phyloP scores from a whole-genome alignment of 345 rosid species.

The Turritis glabra region DNA sequence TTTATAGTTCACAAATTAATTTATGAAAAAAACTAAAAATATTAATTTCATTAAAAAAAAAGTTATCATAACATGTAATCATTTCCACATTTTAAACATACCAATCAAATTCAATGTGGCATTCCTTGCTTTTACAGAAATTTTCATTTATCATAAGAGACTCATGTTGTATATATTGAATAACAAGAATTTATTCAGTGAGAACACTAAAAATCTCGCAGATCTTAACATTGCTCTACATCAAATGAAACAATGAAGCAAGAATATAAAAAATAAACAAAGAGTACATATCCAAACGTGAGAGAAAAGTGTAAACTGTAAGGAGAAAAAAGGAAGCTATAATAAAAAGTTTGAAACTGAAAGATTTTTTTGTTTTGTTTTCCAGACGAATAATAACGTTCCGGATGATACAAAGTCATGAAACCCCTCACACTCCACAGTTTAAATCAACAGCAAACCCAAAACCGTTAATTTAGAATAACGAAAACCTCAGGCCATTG shows the following conservation, averaged over 20 bases:
- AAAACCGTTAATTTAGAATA: conserved; percentile 53
- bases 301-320: conserved; percentile 6
- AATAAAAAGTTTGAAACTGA: conserved; percentile 4
- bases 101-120: no score
- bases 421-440: conserved; percentile 19
- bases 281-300: conserved; percentile 15
- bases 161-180: neutral
- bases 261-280: neutral
- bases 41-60: no score
- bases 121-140: no score
- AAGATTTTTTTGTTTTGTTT: neutral
- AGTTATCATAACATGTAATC: no score
- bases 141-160: no score
- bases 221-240: conserved; percentile 18
- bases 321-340: neutral
- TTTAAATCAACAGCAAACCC: conserved; percentile 26
- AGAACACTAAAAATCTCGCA: neutral
- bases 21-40: neutral
- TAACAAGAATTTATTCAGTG: neutral
- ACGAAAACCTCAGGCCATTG: conserved; percentile 65
- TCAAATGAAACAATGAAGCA: conserved; percentile 22
- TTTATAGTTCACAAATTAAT: neutral
- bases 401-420: conserved; percentile 20
- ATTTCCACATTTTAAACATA: no score
- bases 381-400: conserved; percentile 29